Conservation (phyloP, 2,329 filamentous ascomycete genomes). For the Neopestalotiopsis clavispora region DNA sequence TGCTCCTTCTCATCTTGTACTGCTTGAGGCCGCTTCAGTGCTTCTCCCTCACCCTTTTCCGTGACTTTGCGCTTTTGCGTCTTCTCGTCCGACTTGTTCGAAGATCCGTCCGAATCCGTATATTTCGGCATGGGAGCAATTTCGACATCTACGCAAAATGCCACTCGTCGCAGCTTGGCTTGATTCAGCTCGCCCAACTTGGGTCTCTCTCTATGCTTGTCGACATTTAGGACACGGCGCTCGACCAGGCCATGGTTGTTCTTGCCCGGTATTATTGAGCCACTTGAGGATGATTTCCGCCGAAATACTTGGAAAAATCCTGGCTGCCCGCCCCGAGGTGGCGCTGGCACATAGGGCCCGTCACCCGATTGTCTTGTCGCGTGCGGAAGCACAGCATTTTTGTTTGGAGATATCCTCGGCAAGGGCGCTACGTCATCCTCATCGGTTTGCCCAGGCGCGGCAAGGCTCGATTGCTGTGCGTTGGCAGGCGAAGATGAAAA, state of each 20-base stretch:
- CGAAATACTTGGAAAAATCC: slow-evolving; percentile 85
- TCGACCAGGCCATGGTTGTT: slow-evolving; percentile 75
- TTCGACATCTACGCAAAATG: slow-evolving; percentile 97
- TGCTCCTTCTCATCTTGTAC: slow-evolving; percentile 63
- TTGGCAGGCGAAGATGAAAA: slow-evolving; percentile 69
- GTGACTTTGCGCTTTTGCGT: slow-evolving; percentile 66
- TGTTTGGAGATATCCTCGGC: slow-evolving; percentile 54
- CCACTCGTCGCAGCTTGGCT: slow-evolving; percentile 82
- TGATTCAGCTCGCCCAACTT: slow-evolving; percentile 78
- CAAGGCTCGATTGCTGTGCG: slow-evolving; percentile 27
- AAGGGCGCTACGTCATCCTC: slow-evolving; percentile 46
- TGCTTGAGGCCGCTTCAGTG: slow-evolving; percentile 69
- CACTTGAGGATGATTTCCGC: slow-evolving; percentile 74
- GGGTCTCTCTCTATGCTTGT: slow-evolving; percentile 79
- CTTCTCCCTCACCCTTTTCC: slow-evolving; percentile 76
- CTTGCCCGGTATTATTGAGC: slow-evolving; percentile 53
- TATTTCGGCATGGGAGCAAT: slow-evolving; percentile 89
- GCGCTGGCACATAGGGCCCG: slow-evolving; percentile 74
- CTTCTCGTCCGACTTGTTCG: slow-evolving; percentile 55
- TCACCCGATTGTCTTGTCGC: slow-evolving; percentile 61
- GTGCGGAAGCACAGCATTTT: slow-evolving; percentile 65
- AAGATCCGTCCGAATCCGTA: slow-evolving; percentile 61
- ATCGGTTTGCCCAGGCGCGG: slow-evolving; percentile 35
- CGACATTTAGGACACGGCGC: slow-evolving; percentile 82
- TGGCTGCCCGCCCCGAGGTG: slow-evolving; percentile 69